phyloP scores from a whole-genome alignment of 164 flowering plant species.

The Kalanchoe fedtschenkoi region DNA sequence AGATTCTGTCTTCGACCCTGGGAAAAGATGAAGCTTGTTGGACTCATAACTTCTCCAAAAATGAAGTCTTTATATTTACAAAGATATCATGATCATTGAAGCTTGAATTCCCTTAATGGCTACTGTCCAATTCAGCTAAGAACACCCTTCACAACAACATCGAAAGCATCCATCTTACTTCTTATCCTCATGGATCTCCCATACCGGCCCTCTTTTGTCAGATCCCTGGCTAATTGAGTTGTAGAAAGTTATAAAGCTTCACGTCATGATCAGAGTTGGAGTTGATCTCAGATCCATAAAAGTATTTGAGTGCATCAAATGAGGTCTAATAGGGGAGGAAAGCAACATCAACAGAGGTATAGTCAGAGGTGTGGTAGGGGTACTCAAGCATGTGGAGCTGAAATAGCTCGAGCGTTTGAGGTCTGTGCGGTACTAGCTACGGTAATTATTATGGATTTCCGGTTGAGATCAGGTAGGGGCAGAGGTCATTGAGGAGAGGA shows the following conservation, averaged over 20 bases:
- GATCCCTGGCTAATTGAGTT: constrained; percentile 24
- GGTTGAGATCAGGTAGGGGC: constrained; percentile 82
- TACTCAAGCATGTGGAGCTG: constrained; percentile 85
- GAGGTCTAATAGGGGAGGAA: constrained; percentile 77
- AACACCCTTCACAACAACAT: constrained; percentile 68
- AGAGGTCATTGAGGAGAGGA: constrained; percentile 51
- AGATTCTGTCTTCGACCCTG: neutral
- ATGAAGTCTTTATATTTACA: no score
- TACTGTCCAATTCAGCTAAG: constrained; percentile 44
- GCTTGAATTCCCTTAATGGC: neutral
- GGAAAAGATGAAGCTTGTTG: no score
- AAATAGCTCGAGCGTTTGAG: constrained; percentile 71
- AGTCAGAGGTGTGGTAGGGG: constrained; percentile 75
- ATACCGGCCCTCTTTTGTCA: constrained; percentile 62
- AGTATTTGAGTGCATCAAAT: constrained; percentile 53
- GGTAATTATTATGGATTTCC: constrained; percentile 72
- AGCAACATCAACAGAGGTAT: constrained; percentile 46
- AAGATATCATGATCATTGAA: neutral
- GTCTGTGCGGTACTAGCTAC: constrained; percentile 85
- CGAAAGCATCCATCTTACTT: constrained; percentile 68
- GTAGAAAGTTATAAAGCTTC: constrained; percentile 33
- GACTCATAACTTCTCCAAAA: no score
- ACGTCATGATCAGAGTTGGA: constrained; percentile 54
- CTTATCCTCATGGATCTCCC: constrained; percentile 54
- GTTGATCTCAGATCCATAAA: constrained; percentile 66